These are phyloP conservation scores for Theobroma cacao DNA, from an alignment of 345 rosid species.

Conservation along the genomic window DNA sequence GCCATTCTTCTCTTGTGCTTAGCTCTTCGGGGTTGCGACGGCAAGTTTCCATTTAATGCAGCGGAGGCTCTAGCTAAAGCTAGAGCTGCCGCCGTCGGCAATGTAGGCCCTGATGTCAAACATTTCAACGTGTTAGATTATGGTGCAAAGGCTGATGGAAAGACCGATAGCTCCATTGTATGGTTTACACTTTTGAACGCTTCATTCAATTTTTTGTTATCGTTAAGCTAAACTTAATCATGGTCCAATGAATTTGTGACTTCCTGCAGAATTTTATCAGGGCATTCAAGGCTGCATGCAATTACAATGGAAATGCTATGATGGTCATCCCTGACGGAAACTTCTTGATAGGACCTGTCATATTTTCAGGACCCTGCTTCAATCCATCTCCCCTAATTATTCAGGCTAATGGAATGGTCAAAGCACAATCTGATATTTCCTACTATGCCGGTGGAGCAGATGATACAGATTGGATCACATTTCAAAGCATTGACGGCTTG, in stretches of 20 bases:
- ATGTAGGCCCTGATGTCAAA: background rate
- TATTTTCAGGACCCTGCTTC: constrained; percentile 18
- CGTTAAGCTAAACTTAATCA: background rate
- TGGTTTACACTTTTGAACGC: background rate
- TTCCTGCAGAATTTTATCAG: constrained; percentile 8
- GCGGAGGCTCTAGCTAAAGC: constrained; percentile 11
- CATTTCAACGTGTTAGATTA: constrained; percentile 9
- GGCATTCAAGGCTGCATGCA: constrained; percentile 17
- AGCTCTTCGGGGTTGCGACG: background rate
- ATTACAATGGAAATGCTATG: constrained; percentile 16
- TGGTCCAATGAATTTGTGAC: background rate
- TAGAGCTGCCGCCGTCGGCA: background rate
- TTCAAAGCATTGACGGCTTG: constrained; percentile 35
- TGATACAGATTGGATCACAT: constrained; percentile 10
- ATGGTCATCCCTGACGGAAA: constrained; percentile 10
- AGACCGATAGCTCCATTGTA: constrained; percentile 9
- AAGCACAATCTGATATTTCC: background rate
- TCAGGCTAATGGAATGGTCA: background rate
- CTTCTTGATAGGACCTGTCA: constrained; percentile 10
- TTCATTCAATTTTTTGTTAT: background rate
- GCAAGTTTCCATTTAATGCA: background rate
- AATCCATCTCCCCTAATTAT: constrained; percentile 11
- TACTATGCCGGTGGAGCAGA: constrained; percentile 4
- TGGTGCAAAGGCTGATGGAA: constrained; percentile 21
- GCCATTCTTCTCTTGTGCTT: constrained; percentile 10